phyloP scores from a whole-genome alignment of 2,329 filamentous ascomycete species.

The Beauveria sp. region DNA sequence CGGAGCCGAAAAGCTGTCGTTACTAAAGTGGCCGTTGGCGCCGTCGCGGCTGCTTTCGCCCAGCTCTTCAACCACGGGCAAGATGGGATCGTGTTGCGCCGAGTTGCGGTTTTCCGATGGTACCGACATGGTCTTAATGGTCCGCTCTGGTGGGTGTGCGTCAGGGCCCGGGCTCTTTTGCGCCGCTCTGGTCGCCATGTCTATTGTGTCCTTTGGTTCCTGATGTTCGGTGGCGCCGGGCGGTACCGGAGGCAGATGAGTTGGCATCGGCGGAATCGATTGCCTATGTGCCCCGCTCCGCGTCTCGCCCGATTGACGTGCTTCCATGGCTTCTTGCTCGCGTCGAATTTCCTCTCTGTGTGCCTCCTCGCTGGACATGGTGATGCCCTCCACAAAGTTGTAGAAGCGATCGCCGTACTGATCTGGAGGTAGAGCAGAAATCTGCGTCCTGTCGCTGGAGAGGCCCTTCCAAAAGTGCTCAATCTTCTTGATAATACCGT shows the following conservation, averaged over 20 bases:
- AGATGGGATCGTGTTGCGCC: slow-evolving; percentile 45
- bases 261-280: slow-evolving; percentile 36
- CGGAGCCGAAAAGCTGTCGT: slow-evolving; percentile 29
- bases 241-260: slow-evolving; percentile 37
- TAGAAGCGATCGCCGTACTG: slow-evolving; percentile 91
- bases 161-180: slow-evolving; percentile 26
- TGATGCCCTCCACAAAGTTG: slow-evolving; percentile 83
- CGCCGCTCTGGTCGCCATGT: slow-evolving; percentile 32
- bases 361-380: slow-evolving; percentile 82
- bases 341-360: slow-evolving; percentile 54
- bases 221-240: slow-evolving; percentile 25
- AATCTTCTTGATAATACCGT: slow-evolving; percentile 86
- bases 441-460: slow-evolving; percentile 73
- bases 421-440: slow-evolving; percentile 84
- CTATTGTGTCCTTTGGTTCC: slow-evolving; percentile 33
- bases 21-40: slow-evolving; percentile 29
- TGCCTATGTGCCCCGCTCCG: slow-evolving; percentile 29
- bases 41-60: slow-evolving; percentile 60
- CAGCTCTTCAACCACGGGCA: slow-evolving; percentile 89
- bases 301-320: slow-evolving; percentile 27
- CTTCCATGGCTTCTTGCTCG: slow-evolving; percentile 50
- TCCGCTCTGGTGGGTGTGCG: slow-evolving; percentile 54
- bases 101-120: slow-evolving; percentile 39
- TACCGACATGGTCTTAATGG: slow-evolving; percentile 34
- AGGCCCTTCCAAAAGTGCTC: slow-evolving; percentile 97